Evolutionary conservation across 2,329 filamentous ascomycete species (phyloP).

Genomic region (Exophiala sp.): DNA sequence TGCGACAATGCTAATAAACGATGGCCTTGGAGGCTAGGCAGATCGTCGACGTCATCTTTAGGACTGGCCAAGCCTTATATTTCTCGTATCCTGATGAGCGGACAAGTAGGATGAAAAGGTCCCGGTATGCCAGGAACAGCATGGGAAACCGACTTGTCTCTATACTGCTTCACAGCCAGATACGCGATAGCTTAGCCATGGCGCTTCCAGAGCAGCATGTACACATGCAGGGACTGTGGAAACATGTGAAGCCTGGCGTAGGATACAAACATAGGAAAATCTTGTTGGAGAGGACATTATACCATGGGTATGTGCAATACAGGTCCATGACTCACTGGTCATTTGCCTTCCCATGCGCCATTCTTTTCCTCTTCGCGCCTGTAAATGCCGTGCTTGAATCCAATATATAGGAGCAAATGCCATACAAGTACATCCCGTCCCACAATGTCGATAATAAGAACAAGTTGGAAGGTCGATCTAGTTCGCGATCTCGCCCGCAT

Average conservation of each 20-base stretch:
- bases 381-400: slow-evolving; percentile 9
- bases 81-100: neutral
- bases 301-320: slow-evolving; percentile 1
- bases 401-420: slow-evolving; percentile 6
- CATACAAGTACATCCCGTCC: slow-evolving; percentile 13
- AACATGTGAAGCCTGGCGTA: too few species aligned
- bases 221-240: too few species aligned
- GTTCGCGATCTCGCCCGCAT: slow-evolving; percentile 66
- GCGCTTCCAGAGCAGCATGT: too few species aligned
- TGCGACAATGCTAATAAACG: neutral
- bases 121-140: neutral
- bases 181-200: too few species aligned
- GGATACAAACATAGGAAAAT: too few species aligned
- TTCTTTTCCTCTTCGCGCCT: slow-evolving; percentile 3
- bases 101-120: neutral
- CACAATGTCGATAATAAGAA: slow-evolving; percentile 2
- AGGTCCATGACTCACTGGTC: slow-evolving; percentile 1
- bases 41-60: neutral
- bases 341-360: neutral
- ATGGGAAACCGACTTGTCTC: too few species aligned
- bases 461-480: slow-evolving; percentile 30
- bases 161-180: too few species aligned
- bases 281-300: neutral
- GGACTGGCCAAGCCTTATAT: neutral
- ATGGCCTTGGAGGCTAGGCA: neutral